Evolutionary conservation across 176 grass and related monocot genomes (phyloP).

Genomic region (Paspalum vaginatum): DNA sequence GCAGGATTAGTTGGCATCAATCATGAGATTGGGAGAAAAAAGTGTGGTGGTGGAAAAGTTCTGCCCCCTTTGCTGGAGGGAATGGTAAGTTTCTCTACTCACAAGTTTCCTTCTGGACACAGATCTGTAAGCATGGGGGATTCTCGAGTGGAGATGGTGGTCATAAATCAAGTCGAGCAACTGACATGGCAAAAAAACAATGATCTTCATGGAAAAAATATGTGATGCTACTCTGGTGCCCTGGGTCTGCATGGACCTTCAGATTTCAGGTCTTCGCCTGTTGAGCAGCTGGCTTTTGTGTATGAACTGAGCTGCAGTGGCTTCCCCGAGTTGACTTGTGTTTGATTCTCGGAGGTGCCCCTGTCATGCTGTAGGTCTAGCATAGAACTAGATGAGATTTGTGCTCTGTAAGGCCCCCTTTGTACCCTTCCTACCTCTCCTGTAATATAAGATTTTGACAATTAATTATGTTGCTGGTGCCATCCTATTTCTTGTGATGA

Average conservation of each 20-base stretch:
- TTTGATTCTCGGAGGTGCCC: neutral
- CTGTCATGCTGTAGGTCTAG: constrained; percentile 45
- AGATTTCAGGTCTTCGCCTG: neutral
- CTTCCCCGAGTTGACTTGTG: constrained; percentile 20
- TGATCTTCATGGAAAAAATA: neutral
- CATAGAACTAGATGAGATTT: constrained; percentile 8
- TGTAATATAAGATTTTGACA: constrained; percentile 44
- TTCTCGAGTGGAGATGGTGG: neutral
- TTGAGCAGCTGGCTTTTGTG: constrained; percentile 9
- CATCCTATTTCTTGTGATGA: neutral
- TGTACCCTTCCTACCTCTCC: constrained; percentile 3
- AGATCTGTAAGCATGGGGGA: constrained; percentile 42
- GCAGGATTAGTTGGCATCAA: constrained; percentile 75
- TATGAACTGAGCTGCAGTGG: constrained; percentile 24
- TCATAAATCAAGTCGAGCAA: constrained; percentile 31
- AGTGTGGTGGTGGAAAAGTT: constrained; percentile 28
- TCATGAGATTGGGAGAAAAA: constrained; percentile 52
- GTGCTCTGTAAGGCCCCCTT: constrained; percentile 7
- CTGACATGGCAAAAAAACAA: constrained; percentile 8
- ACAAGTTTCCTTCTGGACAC: constrained; percentile 60
- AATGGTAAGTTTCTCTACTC: constrained; percentile 59
- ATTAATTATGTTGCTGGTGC: neutral
- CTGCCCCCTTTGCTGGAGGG: neutral
- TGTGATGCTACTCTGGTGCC: too few species aligned
- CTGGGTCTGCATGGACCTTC: constrained; percentile 22